A percentile compares a stretch with the other conserved stretches of the same genome.
These are phyloP conservation scores for Tarenaya hassleriana DNA, from an alignment of 345 rosid species.

Conservation along the genomic window DNA sequence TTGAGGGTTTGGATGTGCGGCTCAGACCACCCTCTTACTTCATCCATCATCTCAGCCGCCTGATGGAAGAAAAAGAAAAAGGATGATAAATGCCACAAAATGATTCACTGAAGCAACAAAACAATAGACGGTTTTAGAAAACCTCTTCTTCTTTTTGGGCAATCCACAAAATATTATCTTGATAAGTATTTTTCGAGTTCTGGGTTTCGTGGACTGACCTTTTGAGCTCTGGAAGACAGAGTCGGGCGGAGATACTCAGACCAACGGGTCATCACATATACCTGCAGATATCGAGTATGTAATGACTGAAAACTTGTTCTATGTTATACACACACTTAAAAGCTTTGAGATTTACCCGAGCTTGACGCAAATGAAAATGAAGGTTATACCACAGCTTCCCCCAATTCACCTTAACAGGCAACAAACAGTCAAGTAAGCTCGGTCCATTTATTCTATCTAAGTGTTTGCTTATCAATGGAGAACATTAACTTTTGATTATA, in stretches of 20 bases:
- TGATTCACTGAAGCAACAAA: background rate
- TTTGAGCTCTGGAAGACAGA: slow-evolving; percentile 25
- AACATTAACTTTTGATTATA: no score
- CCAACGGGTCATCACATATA: slow-evolving; percentile 28
- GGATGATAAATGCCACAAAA: background rate
- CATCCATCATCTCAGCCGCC: slow-evolving; percentile 22
- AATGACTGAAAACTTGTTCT: background rate
- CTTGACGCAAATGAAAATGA: slow-evolving; percentile 20
- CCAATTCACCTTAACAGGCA: slow-evolving; percentile 21
- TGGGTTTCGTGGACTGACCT: slow-evolving; percentile 32
- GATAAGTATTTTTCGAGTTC: no score
- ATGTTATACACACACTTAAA: slow-evolving; percentile 7
- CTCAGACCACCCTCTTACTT: slow-evolving; percentile 30
- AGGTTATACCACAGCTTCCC: slow-evolving; percentile 30
- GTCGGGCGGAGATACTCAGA: slow-evolving; percentile 31
- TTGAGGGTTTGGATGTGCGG: no score
- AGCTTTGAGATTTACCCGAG: slow-evolving; percentile 29
- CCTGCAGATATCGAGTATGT: slow-evolving; percentile 27
- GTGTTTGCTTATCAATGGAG: no score
- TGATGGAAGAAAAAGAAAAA: slow-evolving; percentile 5
- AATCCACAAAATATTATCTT: no score
- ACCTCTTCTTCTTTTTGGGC: no score
- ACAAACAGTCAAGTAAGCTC: background rate
- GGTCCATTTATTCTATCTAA: no score
- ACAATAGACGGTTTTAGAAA: no score